Evolutionary conservation across 805 yeast species (phyloP), one percentile per base, ranked within the genome.

Genomic region (Zygotorulaspora danielsina): DNA sequence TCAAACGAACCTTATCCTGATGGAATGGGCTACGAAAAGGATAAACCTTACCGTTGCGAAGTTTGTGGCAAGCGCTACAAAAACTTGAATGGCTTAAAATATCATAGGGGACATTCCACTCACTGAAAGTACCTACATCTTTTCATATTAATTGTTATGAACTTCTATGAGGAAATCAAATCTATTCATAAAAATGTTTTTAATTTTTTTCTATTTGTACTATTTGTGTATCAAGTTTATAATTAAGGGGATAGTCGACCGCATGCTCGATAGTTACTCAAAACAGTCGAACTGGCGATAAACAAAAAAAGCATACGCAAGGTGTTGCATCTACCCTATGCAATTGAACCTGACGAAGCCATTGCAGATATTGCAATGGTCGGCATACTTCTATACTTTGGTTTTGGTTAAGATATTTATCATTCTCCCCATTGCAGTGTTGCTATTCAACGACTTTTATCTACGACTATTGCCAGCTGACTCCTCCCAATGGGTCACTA

Each of bases 31-130:
- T 76, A 87, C 76, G 98, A 93, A 64, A 89, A 87, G 70, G 98
- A 93, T 69, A 93, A 93, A 69, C 98, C 98, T 26, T 93, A 90
- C 64, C 76, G 97, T 58, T 93, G 98, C 66, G 97, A 93, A 67
- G 96, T 90, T 30, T 93, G 98, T 67, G 97, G 97, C 43, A 93
- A 90, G 66, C 71, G 98, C 41, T 93, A 93, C 69, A 93, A 93
- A 72, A 93, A 93, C 59, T 70, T 93, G 56, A 93, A 93, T 63
- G 98, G 98, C 19, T 72, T 93, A 64, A 93, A 93, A 66, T 93
- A 93, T 64, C 98, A 93, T 65, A 78, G 97, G 54, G 97, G 96
- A 16, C 98, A 93, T 66, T 81, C 97, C n/a, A 90, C 97, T 30
- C 97, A 90, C 70, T 89, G 63, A 59, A 19, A n/a, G 17, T 16